Base-by-base conservation (phyloP, 345 rosid genomes). In the Excoecaria cochinchinensis region DNA sequence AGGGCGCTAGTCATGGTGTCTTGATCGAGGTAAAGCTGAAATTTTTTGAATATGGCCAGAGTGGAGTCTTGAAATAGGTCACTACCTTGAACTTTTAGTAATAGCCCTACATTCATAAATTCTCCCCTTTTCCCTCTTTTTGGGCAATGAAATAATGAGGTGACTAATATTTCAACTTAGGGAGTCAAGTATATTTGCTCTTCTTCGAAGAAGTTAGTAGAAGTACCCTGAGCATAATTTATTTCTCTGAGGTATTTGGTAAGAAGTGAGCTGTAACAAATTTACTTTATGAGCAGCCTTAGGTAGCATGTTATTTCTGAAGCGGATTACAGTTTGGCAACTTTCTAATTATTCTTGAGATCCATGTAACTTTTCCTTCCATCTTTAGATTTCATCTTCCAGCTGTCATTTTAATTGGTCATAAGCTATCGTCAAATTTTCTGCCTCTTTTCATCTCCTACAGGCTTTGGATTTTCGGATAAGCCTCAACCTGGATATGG, bases 391-490 rank as follows among this genome's bases (percentile, higher is more conserved):
- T 19, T 51, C 55, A 58, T 69, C 46, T 73, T 62, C 21, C 65
- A 21, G 22, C 15, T 39, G 24, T 36, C n/a, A 25, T 67, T 72
- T 22, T 31, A 69, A 52, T 50, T 47, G 69, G 65, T 36, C 42
- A 69, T 22, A 62, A 60, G 65, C 60, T 40, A 69, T 59, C 10
- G 12, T 0, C 24, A 39, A 36, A 13, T 64, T 60, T 69, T 21
- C 74, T 72, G 47, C 69, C 47, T 44, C 24, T 38, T 51, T 19
- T 9, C 61, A 44, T 73, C 69, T 47, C 52, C 47, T 25, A 36
- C 85, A 92, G 99, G 99, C 69, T 95, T 95, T 78, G 97, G 97
- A 36, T 95, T 95, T 84, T 95, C 99, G n/a, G 97, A 95, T 77
- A 95, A 92, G 82, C 99, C 99, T 77, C 99, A 95, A 82, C 89